phyloP scores from a whole-genome alignment of 192 early-diverging fungal species.

The Rhizophagus sp. region DNA sequence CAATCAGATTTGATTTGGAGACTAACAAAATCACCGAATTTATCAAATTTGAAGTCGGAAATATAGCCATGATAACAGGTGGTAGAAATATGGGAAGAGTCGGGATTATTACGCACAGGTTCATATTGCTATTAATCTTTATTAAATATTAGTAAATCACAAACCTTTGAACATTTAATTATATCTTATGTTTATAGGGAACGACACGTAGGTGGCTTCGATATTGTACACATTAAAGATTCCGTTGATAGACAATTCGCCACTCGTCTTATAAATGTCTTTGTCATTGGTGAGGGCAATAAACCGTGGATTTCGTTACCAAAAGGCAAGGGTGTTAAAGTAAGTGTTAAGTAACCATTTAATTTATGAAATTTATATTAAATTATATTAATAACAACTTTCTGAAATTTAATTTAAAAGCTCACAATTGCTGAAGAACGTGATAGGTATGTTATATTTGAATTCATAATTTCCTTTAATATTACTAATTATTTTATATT shows the following conservation, averaged over 20 bases:
- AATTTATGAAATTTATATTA: background rate
- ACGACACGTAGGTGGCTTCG: constrained; percentile 36
- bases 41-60: constrained; percentile 98
- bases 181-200: background rate
- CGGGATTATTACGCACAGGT: constrained; percentile 90
- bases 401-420: background rate
- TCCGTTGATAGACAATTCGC: constrained; percentile 92
- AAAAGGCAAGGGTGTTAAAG: constrained; percentile 98
- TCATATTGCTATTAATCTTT: background rate
- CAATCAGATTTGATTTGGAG: constrained; percentile 95
- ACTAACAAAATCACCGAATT: constrained; percentile 89
- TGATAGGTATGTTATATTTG: constrained; percentile 54
- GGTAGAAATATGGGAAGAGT: constrained; percentile 99
- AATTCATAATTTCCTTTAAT: background rate
- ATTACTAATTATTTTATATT: background rate
- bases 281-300: constrained; percentile 81
- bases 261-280: constrained; percentile 96
- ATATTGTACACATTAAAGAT: constrained; percentile 99
- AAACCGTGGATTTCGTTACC: constrained; percentile 96
- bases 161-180: background rate
- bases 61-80: constrained; percentile 96
- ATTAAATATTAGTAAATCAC: background rate
- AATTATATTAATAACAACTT: background rate
- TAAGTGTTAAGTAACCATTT: background rate
- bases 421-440: constrained; percentile 99